Percentiles rank a stretch among this genome's conserved stretches.
phyloP scores from a whole-genome alignment of 495 filamentous ascomycete species.

The Annulohypoxylon nitens region DNA sequence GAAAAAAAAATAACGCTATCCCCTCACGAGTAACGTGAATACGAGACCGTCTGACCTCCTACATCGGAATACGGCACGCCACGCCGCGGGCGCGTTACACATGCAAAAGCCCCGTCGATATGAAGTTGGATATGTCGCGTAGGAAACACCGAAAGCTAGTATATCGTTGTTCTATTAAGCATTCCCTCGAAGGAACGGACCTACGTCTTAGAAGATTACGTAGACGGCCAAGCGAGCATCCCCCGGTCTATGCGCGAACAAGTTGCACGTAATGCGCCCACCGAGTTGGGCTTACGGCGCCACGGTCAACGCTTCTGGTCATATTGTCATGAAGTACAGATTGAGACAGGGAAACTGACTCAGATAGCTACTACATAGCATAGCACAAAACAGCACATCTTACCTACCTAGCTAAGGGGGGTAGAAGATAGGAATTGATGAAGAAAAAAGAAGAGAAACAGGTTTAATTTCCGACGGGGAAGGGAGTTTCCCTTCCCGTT shows the following conservation, averaged over 20 bases:
- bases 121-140: conserved; percentile 17
- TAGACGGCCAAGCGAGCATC: background rate
- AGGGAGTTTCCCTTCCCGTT: conserved; percentile 14
- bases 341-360: conserved; percentile 7
- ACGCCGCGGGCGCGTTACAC: conserved; percentile 13
- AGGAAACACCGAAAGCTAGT: conserved; percentile 16
- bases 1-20: background rate
- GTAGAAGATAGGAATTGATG: background rate
- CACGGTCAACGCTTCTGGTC: conserved; percentile 14
- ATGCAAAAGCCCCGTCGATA: conserved; percentile 8
- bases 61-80: conserved; percentile 29
- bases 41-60: conserved; percentile 26
- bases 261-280: background rate
- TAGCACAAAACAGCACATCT: background rate
- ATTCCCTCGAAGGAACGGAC: conserved; percentile 33
- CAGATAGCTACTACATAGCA: background rate
- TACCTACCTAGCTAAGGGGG: background rate
- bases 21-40: conserved; percentile 15
- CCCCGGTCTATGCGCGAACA: background rate
- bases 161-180: conserved; percentile 16
- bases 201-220: conserved; percentile 31
- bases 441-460: background rate
- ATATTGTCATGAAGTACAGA: conserved; percentile 5
- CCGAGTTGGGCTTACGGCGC: background rate
- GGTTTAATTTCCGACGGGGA: conserved; percentile 36